Conservation (phyloP, 441 rosid genomes). For the Raphanus hybrid region DNA sequence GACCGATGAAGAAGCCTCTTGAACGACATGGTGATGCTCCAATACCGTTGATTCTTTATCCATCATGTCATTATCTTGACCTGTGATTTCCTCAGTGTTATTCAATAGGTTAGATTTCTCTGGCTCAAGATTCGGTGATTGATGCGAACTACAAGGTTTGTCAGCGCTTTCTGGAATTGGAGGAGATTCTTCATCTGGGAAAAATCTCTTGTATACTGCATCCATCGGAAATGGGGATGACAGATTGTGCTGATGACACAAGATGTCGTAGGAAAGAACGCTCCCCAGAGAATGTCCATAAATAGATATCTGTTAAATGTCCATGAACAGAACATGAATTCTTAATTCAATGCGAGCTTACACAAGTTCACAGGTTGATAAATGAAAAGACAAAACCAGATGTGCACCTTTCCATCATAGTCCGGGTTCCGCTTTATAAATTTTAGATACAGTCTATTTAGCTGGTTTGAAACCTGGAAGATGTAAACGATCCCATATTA, state of each 20-base stretch:
- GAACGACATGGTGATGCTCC: conserved; percentile 39
- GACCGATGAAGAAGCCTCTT: conserved; percentile 39
- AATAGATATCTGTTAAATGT: conserved; percentile 66
- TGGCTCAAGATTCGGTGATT: conserved; percentile 42
- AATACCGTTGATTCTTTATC: conserved; percentile 40
- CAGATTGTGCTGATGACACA: conserved; percentile 92
- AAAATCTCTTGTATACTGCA: conserved; percentile 61
- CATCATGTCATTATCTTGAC: conserved; percentile 41
- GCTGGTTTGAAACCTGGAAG: conserved; percentile 89
- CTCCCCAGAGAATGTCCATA: conserved; percentile 98
- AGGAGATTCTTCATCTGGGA: conserved; percentile 49
- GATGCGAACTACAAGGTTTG: conserved; percentile 41
- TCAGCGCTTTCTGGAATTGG: conserved; percentile 28
- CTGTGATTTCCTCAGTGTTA: conserved; percentile 41
- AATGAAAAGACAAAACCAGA: conserved; percentile 32
- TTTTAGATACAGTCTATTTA: conserved; percentile 77
- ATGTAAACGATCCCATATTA: background rate
- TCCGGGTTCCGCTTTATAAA: conserved; percentile 91
- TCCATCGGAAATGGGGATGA: conserved; percentile 92
- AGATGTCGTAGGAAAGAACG: conserved; percentile 93
- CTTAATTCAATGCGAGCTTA: conserved; percentile 18
- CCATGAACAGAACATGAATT: conserved; percentile 22
- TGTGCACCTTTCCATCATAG: conserved; percentile 91
- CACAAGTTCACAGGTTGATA: conserved; percentile 29
- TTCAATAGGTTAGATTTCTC: conserved; percentile 38